Evolutionary conservation across 371 early-diverging fungal species (phyloP).

Genomic region (Mucor mucedo): DNA sequence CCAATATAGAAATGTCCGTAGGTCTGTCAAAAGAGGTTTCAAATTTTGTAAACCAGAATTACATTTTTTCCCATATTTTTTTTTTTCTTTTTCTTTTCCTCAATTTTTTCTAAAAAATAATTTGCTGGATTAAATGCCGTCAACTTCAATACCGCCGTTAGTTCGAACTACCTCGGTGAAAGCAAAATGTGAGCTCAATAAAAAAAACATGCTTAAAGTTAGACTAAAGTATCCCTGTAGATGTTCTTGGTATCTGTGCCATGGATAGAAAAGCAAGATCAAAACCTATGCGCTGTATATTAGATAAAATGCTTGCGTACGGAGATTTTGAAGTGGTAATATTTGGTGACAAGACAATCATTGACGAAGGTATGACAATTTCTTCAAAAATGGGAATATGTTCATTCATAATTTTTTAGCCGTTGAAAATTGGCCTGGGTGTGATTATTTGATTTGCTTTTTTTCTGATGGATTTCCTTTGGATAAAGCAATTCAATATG

Average conservation of each 20-base stretch:
- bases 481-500: slow-evolving; percentile 91
- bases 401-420: slow-evolving; percentile 45
- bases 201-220: not conserved
- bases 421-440: slow-evolving; percentile 91
- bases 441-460: slow-evolving; percentile 97
- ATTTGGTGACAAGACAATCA: slow-evolving; percentile 96
- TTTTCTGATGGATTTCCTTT: slow-evolving; percentile 96
- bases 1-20: too few species aligned
- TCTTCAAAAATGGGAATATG: not conserved
- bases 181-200: not conserved
- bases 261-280: slow-evolving; percentile 95
- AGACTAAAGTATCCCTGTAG: slow-evolving; percentile 35
- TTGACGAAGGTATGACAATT: slow-evolving; percentile 82
- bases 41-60: not conserved
- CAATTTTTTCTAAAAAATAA: not conserved
- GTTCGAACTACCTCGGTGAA: not conserved
- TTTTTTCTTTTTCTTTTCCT: not conserved
- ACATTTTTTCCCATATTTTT: not conserved
- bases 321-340: slow-evolving; percentile 87
- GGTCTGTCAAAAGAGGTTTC: not conserved
- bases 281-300: slow-evolving; percentile 95
- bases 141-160: not conserved
- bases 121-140: not conserved
- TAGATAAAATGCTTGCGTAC: slow-evolving; percentile 76
- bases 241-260: slow-evolving; percentile 88